Conservation (phyloP, 495 filamentous ascomycete species). For the Penicillium ucsense region DNA sequence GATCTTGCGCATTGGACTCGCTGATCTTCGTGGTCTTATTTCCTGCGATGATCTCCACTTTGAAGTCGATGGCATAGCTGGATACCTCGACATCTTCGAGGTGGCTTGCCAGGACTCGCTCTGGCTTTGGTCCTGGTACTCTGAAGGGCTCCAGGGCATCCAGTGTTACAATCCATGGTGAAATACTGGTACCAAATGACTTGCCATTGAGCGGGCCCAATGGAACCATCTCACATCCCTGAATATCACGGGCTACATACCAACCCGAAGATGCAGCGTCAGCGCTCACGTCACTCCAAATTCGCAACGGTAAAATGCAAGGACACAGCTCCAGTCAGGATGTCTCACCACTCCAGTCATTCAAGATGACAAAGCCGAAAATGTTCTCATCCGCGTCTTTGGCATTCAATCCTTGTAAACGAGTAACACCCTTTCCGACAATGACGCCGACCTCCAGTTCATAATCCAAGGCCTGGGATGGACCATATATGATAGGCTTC, state of each 20-base stretch:
- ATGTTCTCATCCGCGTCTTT: slow-evolving; percentile 56
- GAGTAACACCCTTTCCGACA: slow-evolving; percentile 37
- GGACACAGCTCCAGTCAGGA: too few species aligned
- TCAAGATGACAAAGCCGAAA: slow-evolving; percentile 80
- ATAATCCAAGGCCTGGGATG: slow-evolving; percentile 58
- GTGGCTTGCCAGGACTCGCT: slow-evolving; percentile 49
- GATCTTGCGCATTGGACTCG: slow-evolving; percentile 48
- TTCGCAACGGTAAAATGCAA: slow-evolving; percentile 11
- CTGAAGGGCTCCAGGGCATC: slow-evolving; percentile 63
- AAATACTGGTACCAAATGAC: slow-evolving; percentile 73
- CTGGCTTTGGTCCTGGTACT: slow-evolving; percentile 41
- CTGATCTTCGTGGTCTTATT: slow-evolving; percentile 49
- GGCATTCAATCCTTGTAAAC: slow-evolving; percentile 10
- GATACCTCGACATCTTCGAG: slow-evolving; percentile 47
- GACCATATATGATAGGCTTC: slow-evolving; percentile 36
- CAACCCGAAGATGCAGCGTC: not conserved
- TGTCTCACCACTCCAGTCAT: slow-evolving; percentile 71
- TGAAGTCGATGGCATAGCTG: slow-evolving; percentile 59
- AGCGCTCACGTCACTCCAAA: not conserved
- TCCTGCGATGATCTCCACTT: slow-evolving; percentile 52
- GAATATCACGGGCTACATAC: slow-evolving; percentile 25
- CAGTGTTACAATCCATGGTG: slow-evolving; percentile 70
- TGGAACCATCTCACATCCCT: slow-evolving; percentile 26
- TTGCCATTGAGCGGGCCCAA: slow-evolving; percentile 48
- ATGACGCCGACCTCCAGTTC: slow-evolving; percentile 79